A percentile compares a stretch with the other conserved stretches of the same genome.
Conservation (phyloP, 75 land plant species). For the Chamaecyparis obtusa region DNA sequence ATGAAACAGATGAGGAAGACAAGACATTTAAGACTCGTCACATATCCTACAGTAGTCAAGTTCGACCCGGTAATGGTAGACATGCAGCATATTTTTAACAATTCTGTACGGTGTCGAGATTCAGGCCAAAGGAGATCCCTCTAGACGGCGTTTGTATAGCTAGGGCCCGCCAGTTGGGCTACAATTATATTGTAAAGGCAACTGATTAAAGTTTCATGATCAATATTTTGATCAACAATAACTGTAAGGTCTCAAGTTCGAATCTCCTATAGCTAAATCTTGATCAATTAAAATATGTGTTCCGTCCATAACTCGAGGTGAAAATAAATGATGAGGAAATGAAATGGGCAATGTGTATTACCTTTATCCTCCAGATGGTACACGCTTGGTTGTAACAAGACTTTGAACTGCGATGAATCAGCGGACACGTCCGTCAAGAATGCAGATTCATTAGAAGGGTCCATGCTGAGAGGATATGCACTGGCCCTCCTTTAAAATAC, state of each 20-base stretch:
- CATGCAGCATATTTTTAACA: no score
- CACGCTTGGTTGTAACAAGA: neutral
- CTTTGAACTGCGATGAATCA: neutral
- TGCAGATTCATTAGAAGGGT: neutral
- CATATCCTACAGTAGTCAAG: neutral
- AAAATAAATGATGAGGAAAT: neutral
- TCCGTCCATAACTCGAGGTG: neutral
- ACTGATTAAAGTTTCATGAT: neutral
- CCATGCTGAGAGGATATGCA: neutral
- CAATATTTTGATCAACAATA: neutral
- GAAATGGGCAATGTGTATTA: neutral
- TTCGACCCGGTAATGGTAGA: no score
- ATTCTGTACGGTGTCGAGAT: neutral
- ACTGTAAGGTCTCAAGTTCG: neutral
- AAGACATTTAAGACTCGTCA: no score
- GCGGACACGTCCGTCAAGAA: neutral
- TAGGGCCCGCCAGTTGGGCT: neutral
- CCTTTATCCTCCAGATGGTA: neutral
- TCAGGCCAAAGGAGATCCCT: neutral
- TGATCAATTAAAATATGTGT: neutral
- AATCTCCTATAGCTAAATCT: neutral
- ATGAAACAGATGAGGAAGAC: no score
- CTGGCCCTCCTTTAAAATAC: neutral
- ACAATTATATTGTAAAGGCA: neutral
- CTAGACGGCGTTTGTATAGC: neutral